Evolutionary conservation across 306 rosid species (phyloP).

Genomic region (Dryas alaskensis): DNA sequence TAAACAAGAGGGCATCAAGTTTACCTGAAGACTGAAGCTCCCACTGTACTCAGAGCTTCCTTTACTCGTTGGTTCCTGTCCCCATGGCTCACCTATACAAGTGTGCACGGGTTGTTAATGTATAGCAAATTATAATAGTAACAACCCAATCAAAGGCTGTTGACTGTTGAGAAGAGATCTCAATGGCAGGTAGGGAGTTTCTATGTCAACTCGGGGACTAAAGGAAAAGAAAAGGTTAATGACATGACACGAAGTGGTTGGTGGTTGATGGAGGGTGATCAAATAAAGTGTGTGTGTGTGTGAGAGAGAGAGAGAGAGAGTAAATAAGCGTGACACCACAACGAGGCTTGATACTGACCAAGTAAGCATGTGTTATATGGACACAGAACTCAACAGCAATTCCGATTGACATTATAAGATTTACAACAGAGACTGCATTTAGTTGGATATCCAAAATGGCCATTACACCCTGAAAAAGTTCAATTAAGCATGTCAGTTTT

Average conservation of each 20-base stretch:
- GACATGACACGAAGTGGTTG: background rate
- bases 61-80: conserved; percentile 69
- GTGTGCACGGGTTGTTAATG: conserved; percentile 20
- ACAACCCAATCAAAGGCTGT: conserved; percentile 10
- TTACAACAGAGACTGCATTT: conserved; percentile 93
- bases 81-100: conserved; percentile 68
- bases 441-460: conserved; percentile 86
- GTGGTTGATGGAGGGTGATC: too few species aligned
- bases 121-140: conserved; percentile 8
- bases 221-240: background rate
- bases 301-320: too few species aligned
- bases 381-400: conserved; percentile 96
- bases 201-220: background rate
- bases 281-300: too few species aligned
- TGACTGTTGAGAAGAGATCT: background rate
- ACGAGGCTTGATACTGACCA: conserved; percentile 54
- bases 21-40: conserved; percentile 98
- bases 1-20: conserved; percentile 22
- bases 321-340: background rate
- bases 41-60: conserved; percentile 83
- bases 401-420: conserved; percentile 90
- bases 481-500: conserved; percentile 21
- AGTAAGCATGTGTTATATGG: conserved; percentile 87
- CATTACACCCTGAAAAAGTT: conserved; percentile 86
- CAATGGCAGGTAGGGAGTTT: background rate